Evolutionary conservation across 164 flowering plant species (phyloP).

Genomic region (Stephania yunnanensis): DNA sequence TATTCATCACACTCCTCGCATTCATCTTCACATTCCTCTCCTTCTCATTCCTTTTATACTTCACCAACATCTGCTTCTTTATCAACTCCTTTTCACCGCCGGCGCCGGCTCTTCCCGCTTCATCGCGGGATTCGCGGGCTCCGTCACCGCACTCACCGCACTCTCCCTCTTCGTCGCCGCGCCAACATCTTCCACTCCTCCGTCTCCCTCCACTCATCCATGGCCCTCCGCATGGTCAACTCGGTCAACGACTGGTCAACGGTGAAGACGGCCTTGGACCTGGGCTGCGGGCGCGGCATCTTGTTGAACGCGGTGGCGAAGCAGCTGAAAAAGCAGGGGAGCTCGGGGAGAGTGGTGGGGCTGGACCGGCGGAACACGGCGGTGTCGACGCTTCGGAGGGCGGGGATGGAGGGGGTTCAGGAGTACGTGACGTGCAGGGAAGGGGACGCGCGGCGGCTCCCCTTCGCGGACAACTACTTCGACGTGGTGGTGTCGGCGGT

Average conservation of each 20-base stretch:
- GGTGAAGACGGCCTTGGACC: slow-evolving; percentile 74
- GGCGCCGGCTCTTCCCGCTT: slow-evolving; percentile 48
- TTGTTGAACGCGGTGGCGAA: slow-evolving; percentile 83
- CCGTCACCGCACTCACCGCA: slow-evolving; percentile 68
- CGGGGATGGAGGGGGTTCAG: slow-evolving; percentile 72
- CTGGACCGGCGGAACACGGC: slow-evolving; percentile 46
- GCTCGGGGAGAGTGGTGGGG: slow-evolving; percentile 90
- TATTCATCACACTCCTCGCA: slow-evolving; percentile 61
- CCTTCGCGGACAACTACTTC: slow-evolving; percentile 73
- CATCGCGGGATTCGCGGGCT: slow-evolving; percentile 71
- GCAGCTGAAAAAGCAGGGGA: slow-evolving; percentile 84
- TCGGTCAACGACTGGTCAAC: slow-evolving; percentile 75
- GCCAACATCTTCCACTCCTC: slow-evolving; percentile 77
- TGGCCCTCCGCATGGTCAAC: slow-evolving; percentile 75
- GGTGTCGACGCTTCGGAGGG: slow-evolving; percentile 56
- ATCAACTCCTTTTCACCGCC: slow-evolving; percentile 27
- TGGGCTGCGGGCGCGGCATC: slow-evolving; percentile 91
- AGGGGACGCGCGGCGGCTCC: slow-evolving; percentile 75
- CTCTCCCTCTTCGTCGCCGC: slow-evolving; percentile 70
- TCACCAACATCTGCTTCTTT: slow-evolving; percentile 37
- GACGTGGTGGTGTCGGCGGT: slow-evolving; percentile 87
- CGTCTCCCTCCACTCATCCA: slow-evolving; percentile 63
- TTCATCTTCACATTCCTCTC: slow-evolving; percentile 39
- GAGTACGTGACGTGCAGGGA: slow-evolving; percentile 89
- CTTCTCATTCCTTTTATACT: too few relatives aligned